A percentile compares a stretch with the other conserved stretches of the same genome.
Conservation (phyloP, 148 eudicot genomes). For the Spergularia marina region DNA sequence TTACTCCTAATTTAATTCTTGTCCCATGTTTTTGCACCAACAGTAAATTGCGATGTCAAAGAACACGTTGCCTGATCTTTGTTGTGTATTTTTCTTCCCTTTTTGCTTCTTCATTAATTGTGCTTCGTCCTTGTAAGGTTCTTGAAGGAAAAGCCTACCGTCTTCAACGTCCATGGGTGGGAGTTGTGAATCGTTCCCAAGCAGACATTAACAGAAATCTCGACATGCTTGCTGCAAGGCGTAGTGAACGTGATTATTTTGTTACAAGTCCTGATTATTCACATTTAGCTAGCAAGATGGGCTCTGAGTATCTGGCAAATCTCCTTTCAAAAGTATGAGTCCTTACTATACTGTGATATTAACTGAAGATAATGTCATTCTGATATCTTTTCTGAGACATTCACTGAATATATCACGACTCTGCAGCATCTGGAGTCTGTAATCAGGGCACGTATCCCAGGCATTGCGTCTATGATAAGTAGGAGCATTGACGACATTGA, state of each 20-base stretch:
- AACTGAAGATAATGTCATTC: too few species aligned
- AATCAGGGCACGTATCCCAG: constrained; percentile 46
- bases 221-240: constrained; percentile 68
- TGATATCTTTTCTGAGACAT: background rate
- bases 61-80: background rate
- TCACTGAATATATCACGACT: background rate
- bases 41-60: too few species aligned
- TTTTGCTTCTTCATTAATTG: constrained; percentile 5
- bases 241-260: constrained; percentile 71
- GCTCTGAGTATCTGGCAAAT: constrained; percentile 80
- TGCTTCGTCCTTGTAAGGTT: constrained; percentile 43
- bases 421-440: constrained; percentile 52
- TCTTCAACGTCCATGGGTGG: constrained; percentile 83
- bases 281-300: constrained; percentile 69
- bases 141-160: constrained; percentile 84
- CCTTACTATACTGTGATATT: background rate
- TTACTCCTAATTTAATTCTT: too few species aligned
- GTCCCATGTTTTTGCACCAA: too few species aligned
- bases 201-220: constrained; percentile 73
- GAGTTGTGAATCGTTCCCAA: constrained; percentile 86
- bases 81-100: background rate
- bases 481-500: constrained; percentile 51
- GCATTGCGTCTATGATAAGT: constrained; percentile 43
- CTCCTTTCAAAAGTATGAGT: constrained; percentile 64
- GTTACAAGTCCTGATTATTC: constrained; percentile 70